These are phyloP conservation scores for Nakaseomyces glabratus DNA, from an alignment of 1,139 yeast genomes.

Conservation along the genomic window DNA sequence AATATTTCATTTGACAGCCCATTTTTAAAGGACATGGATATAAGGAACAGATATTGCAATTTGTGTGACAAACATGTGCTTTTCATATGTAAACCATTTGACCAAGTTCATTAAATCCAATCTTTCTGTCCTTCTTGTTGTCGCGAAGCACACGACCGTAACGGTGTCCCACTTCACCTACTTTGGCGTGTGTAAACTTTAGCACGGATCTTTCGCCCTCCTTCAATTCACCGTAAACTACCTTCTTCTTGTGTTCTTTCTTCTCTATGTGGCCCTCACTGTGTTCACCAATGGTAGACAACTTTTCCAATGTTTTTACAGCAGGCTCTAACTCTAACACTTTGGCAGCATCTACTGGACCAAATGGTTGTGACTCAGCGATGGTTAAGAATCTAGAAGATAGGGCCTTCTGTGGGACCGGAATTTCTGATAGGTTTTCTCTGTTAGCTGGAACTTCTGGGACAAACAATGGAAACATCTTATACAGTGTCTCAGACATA, in stretches of 20 bases:
- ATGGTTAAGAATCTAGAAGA: constrained; percentile 79
- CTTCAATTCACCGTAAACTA: constrained; percentile 29
- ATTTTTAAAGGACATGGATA: no score
- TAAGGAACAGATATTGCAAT: no score
- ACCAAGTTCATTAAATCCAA: constrained; percentile 69
- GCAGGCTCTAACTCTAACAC: constrained; percentile 82
- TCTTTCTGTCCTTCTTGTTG: constrained; percentile 72
- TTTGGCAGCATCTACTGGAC: constrained; percentile 92
- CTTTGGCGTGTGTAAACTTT: constrained; percentile 66
- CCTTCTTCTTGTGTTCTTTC: constrained; percentile 18
- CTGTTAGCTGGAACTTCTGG: constrained; percentile 34
- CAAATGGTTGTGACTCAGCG: constrained; percentile 95
- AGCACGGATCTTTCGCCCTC: constrained; percentile 55
- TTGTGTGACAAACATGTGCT: no score
- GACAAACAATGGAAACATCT: constrained; percentile 71
- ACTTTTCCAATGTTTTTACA: constrained; percentile 55
- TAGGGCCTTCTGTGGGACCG: constrained; percentile 76
- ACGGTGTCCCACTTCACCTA: constrained; percentile 81
- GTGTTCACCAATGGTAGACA: constrained; percentile 49
- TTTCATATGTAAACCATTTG: constrained; percentile 41
- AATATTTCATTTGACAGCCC: no score
- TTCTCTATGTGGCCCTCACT: constrained; percentile 28
- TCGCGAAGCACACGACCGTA: constrained; percentile 90
- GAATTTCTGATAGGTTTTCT: constrained; percentile 86
- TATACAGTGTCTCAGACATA: constrained; percentile 56